phyloP scores from a whole-genome alignment of 1,284 basidiomycete genomes.

The Ceratobasidium sp. region DNA sequence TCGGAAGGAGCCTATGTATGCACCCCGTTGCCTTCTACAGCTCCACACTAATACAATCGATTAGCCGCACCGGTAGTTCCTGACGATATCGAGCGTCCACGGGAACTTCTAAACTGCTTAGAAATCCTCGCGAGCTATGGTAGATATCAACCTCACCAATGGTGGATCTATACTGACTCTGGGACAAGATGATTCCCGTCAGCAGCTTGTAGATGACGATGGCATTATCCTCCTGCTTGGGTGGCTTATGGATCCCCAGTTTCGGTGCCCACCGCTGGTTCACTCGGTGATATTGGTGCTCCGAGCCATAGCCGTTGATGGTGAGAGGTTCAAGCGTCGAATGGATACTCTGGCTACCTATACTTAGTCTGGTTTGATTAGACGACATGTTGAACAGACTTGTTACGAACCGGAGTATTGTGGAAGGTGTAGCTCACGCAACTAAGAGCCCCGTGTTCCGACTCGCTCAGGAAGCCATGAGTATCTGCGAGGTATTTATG shows the following conservation, averaged over 20 bases:
- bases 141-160: not conserved
- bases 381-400: not conserved
- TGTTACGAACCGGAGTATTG: not conserved
- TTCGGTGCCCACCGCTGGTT: not conserved
- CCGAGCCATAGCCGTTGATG: not conserved
- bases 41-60: not conserved
- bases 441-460: not conserved
- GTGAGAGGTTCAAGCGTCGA: not conserved
- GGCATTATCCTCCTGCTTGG: not conserved
- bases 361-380: not conserved
- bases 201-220: not conserved
- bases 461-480: not conserved
- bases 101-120: not conserved
- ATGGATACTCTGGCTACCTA: not conserved
- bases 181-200: not conserved
- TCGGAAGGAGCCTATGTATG: not conserved
- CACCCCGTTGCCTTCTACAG: not conserved
- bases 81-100: not conserved
- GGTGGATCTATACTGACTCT: not conserved
- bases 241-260: slow-evolving; percentile 7
- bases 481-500: not conserved
- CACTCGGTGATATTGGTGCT: not conserved
- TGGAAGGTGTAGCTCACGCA: not conserved
- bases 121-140: not conserved
- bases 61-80: not conserved